Base-by-base conservation (phyloP, 257 asterid genomes). In the Lycium barbarum region DNA sequence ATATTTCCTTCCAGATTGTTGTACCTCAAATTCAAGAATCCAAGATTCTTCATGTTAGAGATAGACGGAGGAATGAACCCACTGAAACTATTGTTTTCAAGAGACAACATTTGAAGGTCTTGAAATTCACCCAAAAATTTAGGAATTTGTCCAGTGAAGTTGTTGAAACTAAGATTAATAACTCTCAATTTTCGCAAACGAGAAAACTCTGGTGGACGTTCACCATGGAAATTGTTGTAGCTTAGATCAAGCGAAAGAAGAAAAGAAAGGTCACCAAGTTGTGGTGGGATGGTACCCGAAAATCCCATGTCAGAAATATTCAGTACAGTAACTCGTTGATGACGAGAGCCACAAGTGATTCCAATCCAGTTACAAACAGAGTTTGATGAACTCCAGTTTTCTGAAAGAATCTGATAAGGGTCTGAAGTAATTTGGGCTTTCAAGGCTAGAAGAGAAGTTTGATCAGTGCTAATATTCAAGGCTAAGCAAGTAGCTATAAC, bases 181-280 rank as follows among this genome's bases (percentile, higher is more conserved):
- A 13, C 20, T 81, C 74, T 81, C 84, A 81, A 62, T 2, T 11
- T 62, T 45, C 53, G 76, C 84, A 89, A 78, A 22, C 54, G 67
- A 36, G 86, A n/a, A 1, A 90, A 71, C 68, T 87, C 87, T 0
- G 5, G 26, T 2, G 89, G 90, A 4, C 89, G 38, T n/a, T 17
- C 45, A 20, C 89, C 93, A 3, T 62, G 79, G 84, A 89, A 82
- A 22, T 22, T 54, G 80, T 90, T 90, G 49, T 53, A 0, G 22
- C 88, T 84, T 61, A 89, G 58, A 20, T 88, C 88, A 5, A 90
- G 84, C 2, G 85, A 85, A 51, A 61, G 79, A 1, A 91, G 91
- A 82, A 88, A 90, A 1, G 90, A 87, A 8, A 90, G 87, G 72
- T 86, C 38, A 5, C 91, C 93, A 47, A 90, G 14, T 1, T 80